Base-by-base conservation (phyloP, 352 stramenopile genomes). In the Thalassiosira pacifica region DNA sequence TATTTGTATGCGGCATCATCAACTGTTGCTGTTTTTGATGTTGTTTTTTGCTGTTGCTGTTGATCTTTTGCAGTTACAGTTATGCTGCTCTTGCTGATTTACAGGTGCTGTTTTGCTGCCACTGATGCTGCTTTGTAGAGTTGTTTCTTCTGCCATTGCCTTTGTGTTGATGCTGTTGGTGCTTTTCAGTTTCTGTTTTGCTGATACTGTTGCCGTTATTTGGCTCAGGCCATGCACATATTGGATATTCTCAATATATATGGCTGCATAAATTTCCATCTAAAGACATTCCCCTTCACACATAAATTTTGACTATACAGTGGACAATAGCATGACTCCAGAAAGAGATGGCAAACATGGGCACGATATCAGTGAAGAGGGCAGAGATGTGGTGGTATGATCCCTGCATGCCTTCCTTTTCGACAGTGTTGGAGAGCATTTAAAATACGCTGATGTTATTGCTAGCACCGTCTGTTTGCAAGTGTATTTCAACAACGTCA, bases 281-380 rank as follows among this genome's bases (percentile, higher is more conserved):
- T 2, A 26, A 4, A n/a, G 10, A 73, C 74, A 83, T 83, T 27
- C 53, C 68, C 61, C 40, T 55, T 18, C 80, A 74, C 24, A 59
- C 74, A 55, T 61, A 73, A 0, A 74, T 61, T 34, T 67, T 83
- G 2, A 98, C 96, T 79, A 98, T 93, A 65, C 97, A 88, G 76
- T 98, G 97, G 85, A 97, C 97, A 90, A 99, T 96, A 88, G 99
- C 97, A 88, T 99, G 98, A 52, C 97, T 97, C 97, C 97, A 99
- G 92, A 99, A 99, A 88, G 94, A 98, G 4, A 98, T 94, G 5
- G 97, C 97, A 82, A 99, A 99, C 70, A 99, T 98, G 45, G 97
- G 97, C 6, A 96, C 97, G 11, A 99, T 94, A 4, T 97, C 97
- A 31, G 98, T 93, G 27, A 99, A 89, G 18, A 97, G 97, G 34